These are phyloP conservation scores for Cyclotella choctawhatcheeana DNA, from an alignment of 108 stramenopile species.

Conservation along the genomic window DNA sequence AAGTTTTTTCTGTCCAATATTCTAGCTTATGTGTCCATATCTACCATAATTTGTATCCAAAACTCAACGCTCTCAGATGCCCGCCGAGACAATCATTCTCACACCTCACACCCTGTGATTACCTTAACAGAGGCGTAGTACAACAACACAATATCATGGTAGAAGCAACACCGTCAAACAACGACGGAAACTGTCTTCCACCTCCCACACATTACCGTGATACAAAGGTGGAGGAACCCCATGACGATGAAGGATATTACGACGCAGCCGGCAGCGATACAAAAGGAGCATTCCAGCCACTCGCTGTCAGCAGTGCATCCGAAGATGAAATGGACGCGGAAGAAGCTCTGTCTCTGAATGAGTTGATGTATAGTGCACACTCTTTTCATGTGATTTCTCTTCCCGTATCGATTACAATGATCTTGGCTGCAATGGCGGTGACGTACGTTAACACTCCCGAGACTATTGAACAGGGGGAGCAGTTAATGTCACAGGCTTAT, in stretches of 20 bases:
- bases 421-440: slow-evolving; percentile 80
- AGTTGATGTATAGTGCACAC: slow-evolving; percentile 72
- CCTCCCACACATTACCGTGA: slow-evolving; percentile 20
- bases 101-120: too few species aligned
- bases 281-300: slow-evolving; percentile 6
- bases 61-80: slow-evolving; percentile 4
- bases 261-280: slow-evolving; percentile 2
- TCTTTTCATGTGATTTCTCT: slow-evolving; percentile 69
- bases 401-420: slow-evolving; percentile 82
- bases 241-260: neutral
- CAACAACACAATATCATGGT: neutral
- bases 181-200: slow-evolving; percentile 39
- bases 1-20: too few species aligned
- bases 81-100: too few species aligned
- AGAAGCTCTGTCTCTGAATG: slow-evolving; percentile 55
- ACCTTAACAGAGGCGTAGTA: too few species aligned
- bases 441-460: slow-evolving; percentile 76
- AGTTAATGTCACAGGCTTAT: slow-evolving; percentile 71
- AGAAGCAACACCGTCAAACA: slow-evolving; percentile 25
- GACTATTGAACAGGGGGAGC: slow-evolving; percentile 61
- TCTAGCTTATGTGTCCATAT: neutral
- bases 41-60: neutral
- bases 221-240: neutral
- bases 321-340: slow-evolving; percentile 21
- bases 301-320: neutral